Conservation (phyloP, 2,329 filamentous ascomycete genomes). For the Neofusicoccum parvum region DNA sequence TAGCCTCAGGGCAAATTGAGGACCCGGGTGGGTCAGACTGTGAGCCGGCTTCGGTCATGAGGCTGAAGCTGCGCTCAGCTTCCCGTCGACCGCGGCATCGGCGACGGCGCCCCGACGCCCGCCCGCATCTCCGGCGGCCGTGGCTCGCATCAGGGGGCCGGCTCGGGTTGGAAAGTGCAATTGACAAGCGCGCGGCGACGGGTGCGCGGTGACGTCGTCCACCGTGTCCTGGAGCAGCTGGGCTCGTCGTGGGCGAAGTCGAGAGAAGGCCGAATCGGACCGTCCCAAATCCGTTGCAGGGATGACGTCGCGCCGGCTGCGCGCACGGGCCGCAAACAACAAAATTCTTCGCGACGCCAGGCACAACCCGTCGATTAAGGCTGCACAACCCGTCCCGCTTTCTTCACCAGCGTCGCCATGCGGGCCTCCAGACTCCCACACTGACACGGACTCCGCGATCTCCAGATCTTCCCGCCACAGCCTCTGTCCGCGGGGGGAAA, state of each 20-base stretch:
- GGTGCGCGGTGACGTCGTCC: constrained; percentile 2
- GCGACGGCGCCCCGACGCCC: background rate
- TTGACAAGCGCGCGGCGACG: background rate
- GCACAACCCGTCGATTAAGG: background rate
- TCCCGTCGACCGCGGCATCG: constrained; percentile 15
- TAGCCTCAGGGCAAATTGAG: constrained; percentile 2
- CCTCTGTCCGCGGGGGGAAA: background rate
- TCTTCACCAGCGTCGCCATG: background rate
- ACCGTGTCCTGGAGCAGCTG: background rate
- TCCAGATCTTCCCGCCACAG: constrained; percentile 5
- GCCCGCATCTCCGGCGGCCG: background rate
- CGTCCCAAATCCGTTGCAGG: constrained; percentile 5
- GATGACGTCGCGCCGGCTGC: background rate
- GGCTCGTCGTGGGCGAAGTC: constrained; percentile 1
- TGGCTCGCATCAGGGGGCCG: background rate
- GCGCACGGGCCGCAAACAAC: background rate
- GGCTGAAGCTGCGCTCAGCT: constrained; percentile 2
- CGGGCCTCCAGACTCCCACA: constrained; percentile 20
- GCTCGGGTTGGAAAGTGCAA: background rate
- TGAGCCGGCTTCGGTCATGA: constrained; percentile 12
- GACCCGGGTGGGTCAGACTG: constrained; percentile 4
- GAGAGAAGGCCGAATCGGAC: constrained; percentile 7
- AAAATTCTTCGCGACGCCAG: constrained; percentile 20
- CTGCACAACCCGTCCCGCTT: too few relatives aligned
- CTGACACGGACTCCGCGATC: background rate